Evolutionary conservation across 2,329 filamentous ascomycete species (phyloP), one percentile per base, ranked within the genome.

Genomic region (Leptographium wingfieldii): DNA sequence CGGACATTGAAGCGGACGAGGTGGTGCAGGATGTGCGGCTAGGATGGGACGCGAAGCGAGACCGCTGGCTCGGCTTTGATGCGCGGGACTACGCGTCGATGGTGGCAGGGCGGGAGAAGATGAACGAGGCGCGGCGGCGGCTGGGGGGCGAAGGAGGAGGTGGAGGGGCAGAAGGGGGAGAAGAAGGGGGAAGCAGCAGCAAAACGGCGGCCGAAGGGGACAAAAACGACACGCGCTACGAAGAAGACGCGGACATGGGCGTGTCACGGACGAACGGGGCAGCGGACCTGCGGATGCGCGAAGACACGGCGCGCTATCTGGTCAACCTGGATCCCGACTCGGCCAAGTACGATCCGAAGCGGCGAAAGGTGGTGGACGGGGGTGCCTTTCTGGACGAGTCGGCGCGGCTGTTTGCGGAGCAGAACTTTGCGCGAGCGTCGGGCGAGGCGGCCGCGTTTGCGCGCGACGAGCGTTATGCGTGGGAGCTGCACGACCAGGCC

Each of bases 51-150:
- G 94, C 94, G 27, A 99, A 99, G 77, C 82, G 94, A 66, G 94
- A 99, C 75, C 84, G 92, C 52, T 99, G 94, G 92, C 96, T 96
- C 70, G 92, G 92, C n/a, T 99, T 95, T 73, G 92, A 97, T 71
- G 78, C 91, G 1, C 84, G 82, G 65, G 89, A 97, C 72, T 97
- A 96, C 71, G 80, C 83, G 62, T 79, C 83, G 62, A 89, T 97
- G n/a, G 85, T 97, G 49, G 85, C 95, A 57, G 90, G 96, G 67
- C 96, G 88, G 72, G 86, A 94, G 63, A 83, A 92, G 69, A 77
- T 96, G 71, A 92, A 96, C 70, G 83, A 87, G 65, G 75, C 96
- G 63, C 74, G 80, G n/a, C 76, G 80, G 67, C 75, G 75, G 64
- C 68, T 78, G 64, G 73, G 71, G 27, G 70, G 77, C 63, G 77